A percentile compares a stretch with the other conserved stretches of the same genome.
Conservation (phyloP, 352 stramenopile species). For the Globisporangium recalcitrans region DNA sequence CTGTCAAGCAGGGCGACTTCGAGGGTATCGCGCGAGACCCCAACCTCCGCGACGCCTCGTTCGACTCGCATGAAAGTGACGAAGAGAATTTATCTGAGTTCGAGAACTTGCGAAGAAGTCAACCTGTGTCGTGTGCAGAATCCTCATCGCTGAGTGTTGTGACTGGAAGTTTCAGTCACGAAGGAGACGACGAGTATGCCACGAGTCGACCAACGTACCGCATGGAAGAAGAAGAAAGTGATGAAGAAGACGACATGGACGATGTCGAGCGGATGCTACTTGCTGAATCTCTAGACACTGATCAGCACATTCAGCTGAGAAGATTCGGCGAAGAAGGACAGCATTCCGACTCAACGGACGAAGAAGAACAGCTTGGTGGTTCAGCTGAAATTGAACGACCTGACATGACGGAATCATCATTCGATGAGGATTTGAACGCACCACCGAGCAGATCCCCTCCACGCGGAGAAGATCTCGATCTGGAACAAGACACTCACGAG, state of each 20-base stretch:
- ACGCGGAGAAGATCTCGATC: background rate
- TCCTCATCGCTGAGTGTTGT: background rate
- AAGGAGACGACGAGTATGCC: background rate
- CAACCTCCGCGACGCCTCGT: background rate
- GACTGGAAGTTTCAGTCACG: background rate
- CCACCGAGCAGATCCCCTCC: background rate
- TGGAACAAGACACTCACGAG: background rate
- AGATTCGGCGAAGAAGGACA: background rate
- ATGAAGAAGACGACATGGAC: constrained; percentile 16
- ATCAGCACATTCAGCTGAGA: background rate
- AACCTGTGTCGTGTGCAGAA: background rate
- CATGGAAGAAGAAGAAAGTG: constrained; percentile 14
- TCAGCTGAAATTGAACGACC: background rate
- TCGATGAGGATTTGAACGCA: background rate
- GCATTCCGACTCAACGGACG: background rate
- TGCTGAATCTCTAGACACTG: background rate
- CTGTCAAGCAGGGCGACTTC: background rate
- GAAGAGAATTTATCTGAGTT: constrained; percentile 6
- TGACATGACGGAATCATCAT: background rate
- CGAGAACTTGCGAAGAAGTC: background rate
- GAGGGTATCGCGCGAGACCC: background rate
- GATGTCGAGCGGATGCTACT: constrained; percentile 15
- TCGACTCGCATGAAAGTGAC: constrained; percentile 5
- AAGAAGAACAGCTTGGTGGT: background rate
- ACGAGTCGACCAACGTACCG: background rate